Conservation (phyloP, 176 grass and related monocot genomes). For the Echinochloa phyllopogon region DNA sequence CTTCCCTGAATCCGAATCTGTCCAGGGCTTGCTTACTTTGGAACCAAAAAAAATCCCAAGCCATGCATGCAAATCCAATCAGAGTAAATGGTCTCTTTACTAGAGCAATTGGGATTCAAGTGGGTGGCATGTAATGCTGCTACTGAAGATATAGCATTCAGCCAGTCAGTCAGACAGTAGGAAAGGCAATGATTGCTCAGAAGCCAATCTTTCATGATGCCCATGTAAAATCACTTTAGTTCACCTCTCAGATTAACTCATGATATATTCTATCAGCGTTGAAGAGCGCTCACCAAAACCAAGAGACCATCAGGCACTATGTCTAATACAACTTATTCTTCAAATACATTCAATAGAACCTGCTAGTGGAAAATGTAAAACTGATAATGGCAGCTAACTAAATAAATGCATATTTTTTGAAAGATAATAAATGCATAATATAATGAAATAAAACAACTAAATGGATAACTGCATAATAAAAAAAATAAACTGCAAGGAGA, state of each 20-base stretch:
- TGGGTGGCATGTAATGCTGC: not conserved
- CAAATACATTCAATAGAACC: not conserved
- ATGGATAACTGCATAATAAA: not conserved
- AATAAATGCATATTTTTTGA: slow-evolving; percentile 3
- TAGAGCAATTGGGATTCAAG: not conserved
- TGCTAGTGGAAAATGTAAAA: not conserved
- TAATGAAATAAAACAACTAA: not conserved
- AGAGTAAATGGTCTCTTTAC: not conserved
- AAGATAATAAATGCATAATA: not conserved
- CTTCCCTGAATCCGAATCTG: not conserved
- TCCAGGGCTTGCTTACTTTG: not conserved
- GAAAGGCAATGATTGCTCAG: not conserved
- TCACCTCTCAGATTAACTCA: not conserved
- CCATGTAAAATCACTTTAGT: not conserved
- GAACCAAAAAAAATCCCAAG: not conserved
- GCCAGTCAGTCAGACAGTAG: not conserved
- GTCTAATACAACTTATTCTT: slow-evolving; percentile 3
- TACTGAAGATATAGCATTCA: not conserved
- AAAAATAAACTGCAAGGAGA: not conserved
- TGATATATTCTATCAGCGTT: not conserved
- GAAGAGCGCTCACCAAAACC: not conserved
- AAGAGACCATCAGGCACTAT: not conserved
- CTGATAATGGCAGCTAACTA: not conserved
- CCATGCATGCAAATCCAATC: not conserved
- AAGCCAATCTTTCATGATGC: not conserved